These are phyloP conservation scores for Aleurites moluccanus DNA, from an alignment of 441 rosid genomes.

Conservation along the genomic window DNA sequence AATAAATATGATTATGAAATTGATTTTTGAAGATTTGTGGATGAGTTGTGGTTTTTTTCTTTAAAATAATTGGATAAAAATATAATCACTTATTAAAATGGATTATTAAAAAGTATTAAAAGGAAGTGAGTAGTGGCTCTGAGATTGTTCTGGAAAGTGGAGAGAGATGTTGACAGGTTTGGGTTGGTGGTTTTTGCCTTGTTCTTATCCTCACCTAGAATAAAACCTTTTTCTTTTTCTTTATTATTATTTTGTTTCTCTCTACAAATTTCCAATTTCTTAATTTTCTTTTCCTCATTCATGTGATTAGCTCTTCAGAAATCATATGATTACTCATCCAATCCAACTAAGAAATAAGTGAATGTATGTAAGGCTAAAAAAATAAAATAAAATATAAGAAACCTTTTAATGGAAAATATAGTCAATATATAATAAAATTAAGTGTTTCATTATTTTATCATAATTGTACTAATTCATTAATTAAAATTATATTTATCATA, in stretches of 20 bases:
- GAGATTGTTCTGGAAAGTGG: slow-evolving; percentile 37
- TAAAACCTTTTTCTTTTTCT: too few species aligned
- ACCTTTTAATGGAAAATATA: too few species aligned
- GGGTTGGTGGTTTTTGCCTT: slow-evolving; percentile 18
- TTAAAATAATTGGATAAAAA: too few species aligned
- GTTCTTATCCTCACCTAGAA: slow-evolving; percentile 38
- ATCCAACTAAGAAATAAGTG: neutral
- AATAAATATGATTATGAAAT: neutral
- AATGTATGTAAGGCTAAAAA: neutral
- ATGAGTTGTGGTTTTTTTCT: neutral
- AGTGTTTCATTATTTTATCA: too few species aligned
- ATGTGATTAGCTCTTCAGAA: neutral
- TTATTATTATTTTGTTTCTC: neutral
- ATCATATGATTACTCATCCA: neutral
- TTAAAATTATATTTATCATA: too few species aligned
- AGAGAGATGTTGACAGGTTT: slow-evolving; percentile 38
- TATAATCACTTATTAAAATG: too few species aligned
- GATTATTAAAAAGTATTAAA: neutral
- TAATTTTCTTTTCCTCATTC: neutral
- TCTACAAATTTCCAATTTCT: neutral
- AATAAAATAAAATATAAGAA: too few species aligned
- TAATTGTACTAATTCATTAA: too few species aligned
- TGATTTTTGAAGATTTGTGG: neutral
- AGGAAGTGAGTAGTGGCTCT: too few species aligned
- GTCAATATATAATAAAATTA: too few species aligned